Conservation (phyloP, 176 grass and related monocot genomes). For the Leersia perrieri region DNA sequence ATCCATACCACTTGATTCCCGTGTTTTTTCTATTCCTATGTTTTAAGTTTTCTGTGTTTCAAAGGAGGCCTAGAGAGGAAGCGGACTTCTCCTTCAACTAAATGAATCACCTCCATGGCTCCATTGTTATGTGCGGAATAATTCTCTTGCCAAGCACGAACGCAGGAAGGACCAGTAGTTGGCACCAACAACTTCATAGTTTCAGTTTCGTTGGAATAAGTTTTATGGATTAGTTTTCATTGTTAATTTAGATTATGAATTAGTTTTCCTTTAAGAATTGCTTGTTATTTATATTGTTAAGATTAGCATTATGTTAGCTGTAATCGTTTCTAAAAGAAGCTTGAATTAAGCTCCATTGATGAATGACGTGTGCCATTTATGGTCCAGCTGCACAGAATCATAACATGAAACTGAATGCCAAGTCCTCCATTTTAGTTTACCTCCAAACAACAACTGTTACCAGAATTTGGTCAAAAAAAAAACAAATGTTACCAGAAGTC, state of each 20-base stretch:
- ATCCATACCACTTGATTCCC: too few relatives aligned
- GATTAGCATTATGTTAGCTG: background rate
- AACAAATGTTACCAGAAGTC: background rate
- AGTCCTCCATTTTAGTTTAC: background rate
- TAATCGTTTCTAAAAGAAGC: too few relatives aligned
- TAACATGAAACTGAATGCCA: background rate
- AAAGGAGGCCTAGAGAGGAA: slow-evolving; percentile 70
- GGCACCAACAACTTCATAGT: background rate
- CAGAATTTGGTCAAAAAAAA: too few relatives aligned
- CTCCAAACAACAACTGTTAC: background rate
- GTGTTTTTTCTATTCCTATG: too few relatives aligned
- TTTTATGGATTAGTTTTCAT: background rate
- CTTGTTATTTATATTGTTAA: background rate
- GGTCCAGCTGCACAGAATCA: background rate
- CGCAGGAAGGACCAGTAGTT: background rate
- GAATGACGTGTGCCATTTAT: background rate
- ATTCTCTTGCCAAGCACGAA: background rate
- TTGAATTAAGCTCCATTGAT: background rate
- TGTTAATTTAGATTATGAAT: background rate
- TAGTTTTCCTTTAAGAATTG: background rate
- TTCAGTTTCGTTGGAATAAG: background rate
- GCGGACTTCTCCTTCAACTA: slow-evolving; percentile 50
- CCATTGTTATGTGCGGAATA: background rate
- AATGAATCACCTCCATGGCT: slow-evolving; percentile 22
- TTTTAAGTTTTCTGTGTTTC: too few relatives aligned